Base-by-base conservation (phyloP, 2,329 filamentous ascomycete species). In the Ophiostoma ips region DNA sequence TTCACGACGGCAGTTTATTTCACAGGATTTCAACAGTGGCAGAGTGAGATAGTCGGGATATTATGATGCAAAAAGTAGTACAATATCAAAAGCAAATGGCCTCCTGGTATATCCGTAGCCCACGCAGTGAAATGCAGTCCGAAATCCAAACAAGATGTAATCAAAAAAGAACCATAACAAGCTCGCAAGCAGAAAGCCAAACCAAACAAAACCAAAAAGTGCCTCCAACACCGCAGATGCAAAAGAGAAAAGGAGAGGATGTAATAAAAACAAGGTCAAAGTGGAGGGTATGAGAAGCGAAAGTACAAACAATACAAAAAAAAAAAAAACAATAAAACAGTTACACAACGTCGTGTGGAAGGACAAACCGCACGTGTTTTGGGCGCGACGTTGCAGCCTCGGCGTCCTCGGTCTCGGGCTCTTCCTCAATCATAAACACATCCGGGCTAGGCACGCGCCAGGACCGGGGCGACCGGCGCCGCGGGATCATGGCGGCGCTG, bases 401-500 rank as follows among this genome's bases (percentile, higher is more conserved):
- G 11, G 12, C n/a, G 12, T 6, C 18, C 19, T 41, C 38, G 19
- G 19, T 24, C 40, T 43, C 40, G 1, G 71, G 71, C 63, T 78
- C 74, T 60, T 79, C 75, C 61, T 76, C 71, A 50, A 79, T 79
- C 30, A 72, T 72, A 70, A 74, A 79, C 3, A 79, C 75, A 49
- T 77, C 74, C 0, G 74, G 74, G 57, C 75, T 78, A 7, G 75
- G 75, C 62, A 76, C 70, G 35, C 74, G 66, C 75, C 75, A 79
- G 1, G 75, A 67, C 50, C 68, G 67, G 10, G 67, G 68, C 9
- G 71, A 69, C 40, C 68, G 65, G 18, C 67, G 53, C 40, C 52
- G 52, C 11, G 40, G 31, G 15, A 50, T 50, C 44, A 28, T 37
- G 33, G 43, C 28, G 28, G 43, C 28, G 35, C 33, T 35, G 46